Evolutionary conservation across 108 stramenopile genomes (phyloP).

Genomic region (Hondaea fermentalgiana): DNA sequence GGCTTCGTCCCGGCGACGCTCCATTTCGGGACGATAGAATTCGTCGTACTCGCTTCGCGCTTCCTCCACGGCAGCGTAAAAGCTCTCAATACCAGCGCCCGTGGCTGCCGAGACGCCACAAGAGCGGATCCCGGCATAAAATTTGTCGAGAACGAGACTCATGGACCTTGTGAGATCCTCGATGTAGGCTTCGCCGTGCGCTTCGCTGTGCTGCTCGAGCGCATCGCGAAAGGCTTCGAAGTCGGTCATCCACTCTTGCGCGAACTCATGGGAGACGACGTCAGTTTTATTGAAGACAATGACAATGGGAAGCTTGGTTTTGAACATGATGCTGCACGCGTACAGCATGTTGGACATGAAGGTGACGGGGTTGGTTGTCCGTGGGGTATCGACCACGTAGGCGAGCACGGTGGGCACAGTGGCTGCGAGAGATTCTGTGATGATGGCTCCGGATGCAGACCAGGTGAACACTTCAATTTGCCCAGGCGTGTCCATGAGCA

Average conservation of each 20-base stretch:
- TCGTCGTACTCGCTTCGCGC: slow-evolving; percentile 71
- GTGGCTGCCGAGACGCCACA: slow-evolving; percentile 82
- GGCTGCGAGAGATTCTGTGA: slow-evolving; percentile 80
- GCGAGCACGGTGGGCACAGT: slow-evolving; percentile 86
- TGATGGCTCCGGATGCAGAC: slow-evolving; percentile 90
- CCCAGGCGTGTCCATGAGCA: slow-evolving; percentile 94
- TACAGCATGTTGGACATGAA: slow-evolving; percentile 99
- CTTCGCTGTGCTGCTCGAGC: slow-evolving; percentile 24
- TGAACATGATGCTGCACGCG: slow-evolving; percentile 89
- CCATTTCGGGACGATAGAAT: slow-evolving; percentile 46
- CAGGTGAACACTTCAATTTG: slow-evolving; percentile 99
- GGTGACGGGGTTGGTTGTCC: slow-evolving; percentile 82
- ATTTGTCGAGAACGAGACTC: slow-evolving; percentile 88
- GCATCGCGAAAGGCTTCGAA: slow-evolving; percentile 92
- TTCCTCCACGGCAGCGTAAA: slow-evolving; percentile 69
- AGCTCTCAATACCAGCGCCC: slow-evolving; percentile 80
- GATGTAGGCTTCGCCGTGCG: slow-evolving; percentile 64
- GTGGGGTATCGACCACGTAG: slow-evolving; percentile 92
- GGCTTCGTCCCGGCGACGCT: background rate
- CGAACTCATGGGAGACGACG: slow-evolving; percentile 69
- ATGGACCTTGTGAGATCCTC: slow-evolving; percentile 78
- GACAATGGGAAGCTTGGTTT: slow-evolving; percentile 83
- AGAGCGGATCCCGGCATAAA: slow-evolving; percentile 77
- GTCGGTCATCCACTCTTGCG: slow-evolving; percentile 94
- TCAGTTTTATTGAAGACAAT: slow-evolving; percentile 90